Conservation (phyloP, 805 yeast genomes). For the Pichia occidentalis region DNA sequence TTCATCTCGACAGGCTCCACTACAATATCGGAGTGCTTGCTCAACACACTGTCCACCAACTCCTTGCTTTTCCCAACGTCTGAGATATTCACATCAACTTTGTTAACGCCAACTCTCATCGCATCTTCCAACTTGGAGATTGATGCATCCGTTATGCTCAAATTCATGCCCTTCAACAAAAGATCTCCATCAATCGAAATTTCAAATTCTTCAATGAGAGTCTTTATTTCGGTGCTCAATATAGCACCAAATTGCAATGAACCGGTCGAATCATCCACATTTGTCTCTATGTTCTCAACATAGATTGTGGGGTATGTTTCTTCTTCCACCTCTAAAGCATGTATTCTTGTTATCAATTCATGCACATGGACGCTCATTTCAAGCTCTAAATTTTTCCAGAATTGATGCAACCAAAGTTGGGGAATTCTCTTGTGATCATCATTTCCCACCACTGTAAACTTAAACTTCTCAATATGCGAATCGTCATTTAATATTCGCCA, state of each 20-base stretch:
- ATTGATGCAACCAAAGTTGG: slow-evolving; percentile 1
- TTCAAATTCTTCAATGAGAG: background rate
- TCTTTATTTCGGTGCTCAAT: too few species aligned
- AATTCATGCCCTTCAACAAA: background rate
- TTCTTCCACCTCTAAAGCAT: background rate
- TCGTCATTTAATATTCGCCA: slow-evolving; percentile 9
- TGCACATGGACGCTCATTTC: background rate
- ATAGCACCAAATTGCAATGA: too few species aligned
- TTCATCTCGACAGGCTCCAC: background rate
- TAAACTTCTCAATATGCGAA: background rate
- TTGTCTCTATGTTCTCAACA: too few species aligned
- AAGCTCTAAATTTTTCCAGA: background rate
- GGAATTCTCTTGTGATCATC: background rate
- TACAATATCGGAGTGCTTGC: background rate
- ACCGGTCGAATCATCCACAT: too few species aligned
- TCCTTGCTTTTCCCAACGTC: slow-evolving; percentile 1
- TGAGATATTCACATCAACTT: background rate
- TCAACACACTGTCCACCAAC: background rate
- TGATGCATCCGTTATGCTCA: background rate
- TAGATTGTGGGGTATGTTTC: background rate
- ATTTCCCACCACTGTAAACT: background rate
- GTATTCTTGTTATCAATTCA: background rate
- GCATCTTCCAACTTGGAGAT: background rate
- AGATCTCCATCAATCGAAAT: background rate
- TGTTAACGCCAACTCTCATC: background rate